phyloP scores from a whole-genome alignment of 164 flowering plant genomes.

The Liriodendron chinense region DNA sequence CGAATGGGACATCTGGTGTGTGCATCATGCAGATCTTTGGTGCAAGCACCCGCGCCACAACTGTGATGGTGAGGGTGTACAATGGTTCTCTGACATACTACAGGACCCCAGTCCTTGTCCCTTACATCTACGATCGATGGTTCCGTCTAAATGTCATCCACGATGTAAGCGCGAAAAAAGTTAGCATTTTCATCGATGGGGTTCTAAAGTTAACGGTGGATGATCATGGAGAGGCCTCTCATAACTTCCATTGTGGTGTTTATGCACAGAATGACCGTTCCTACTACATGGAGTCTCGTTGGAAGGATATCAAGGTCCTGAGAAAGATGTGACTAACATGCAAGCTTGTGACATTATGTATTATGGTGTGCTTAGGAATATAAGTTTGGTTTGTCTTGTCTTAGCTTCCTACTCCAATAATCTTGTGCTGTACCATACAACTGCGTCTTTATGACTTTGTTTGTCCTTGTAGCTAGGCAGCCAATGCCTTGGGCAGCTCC shows the following conservation, averaged over 20 bases:
- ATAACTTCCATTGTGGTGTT: slow-evolving; percentile 37
- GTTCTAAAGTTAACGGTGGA: slow-evolving; percentile 11
- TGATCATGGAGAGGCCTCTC: slow-evolving; percentile 20
- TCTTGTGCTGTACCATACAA: too few relatives aligned
- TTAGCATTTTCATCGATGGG: slow-evolving; percentile 29
- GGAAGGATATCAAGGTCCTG: slow-evolving; percentile 35
- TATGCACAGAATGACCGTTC: slow-evolving; percentile 24
- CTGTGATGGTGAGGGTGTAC: slow-evolving; percentile 15
- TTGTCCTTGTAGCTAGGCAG: too few relatives aligned
- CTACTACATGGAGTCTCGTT: slow-evolving; percentile 40
- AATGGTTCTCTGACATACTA: slow-evolving; percentile 19
- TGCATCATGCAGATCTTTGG: slow-evolving; percentile 22
- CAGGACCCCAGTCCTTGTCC: not conserved
- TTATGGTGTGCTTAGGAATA: too few relatives aligned
- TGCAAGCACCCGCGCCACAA: slow-evolving; percentile 4
- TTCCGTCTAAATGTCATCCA: slow-evolving; percentile 37
- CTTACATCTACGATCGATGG: slow-evolving; percentile 31
- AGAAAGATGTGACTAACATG: slow-evolving; percentile 3
- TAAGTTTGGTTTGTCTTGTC: too few relatives aligned
- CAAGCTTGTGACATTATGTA: not conserved
- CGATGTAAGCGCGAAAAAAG: slow-evolving; percentile 20
- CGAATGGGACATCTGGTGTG: slow-evolving; percentile 23
- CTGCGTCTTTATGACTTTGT: too few relatives aligned
- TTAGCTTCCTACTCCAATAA: too few relatives aligned
- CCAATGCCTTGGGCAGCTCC: too few relatives aligned